A percentile compares a stretch with the other conserved stretches of the same genome.
These are phyloP conservation scores for Flaveria ramosissima DNA, from an alignment of 129 eudicot genomes.

Conservation along the genomic window DNA sequence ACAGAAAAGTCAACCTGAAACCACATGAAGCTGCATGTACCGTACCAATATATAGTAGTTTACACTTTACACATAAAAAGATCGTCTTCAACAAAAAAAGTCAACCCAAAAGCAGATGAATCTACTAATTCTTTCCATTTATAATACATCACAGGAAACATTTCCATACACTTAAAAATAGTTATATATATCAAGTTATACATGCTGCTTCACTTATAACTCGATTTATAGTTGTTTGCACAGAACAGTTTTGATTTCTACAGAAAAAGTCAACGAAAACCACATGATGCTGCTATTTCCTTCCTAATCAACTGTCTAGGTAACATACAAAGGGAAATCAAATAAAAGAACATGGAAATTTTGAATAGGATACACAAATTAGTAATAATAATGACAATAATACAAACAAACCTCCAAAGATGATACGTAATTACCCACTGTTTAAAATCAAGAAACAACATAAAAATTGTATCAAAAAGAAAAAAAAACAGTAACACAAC, in stretches of 20 bases:
- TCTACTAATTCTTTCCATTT: too few species aligned
- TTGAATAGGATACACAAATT: conserved; percentile 33
- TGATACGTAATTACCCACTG: conserved; percentile 49
- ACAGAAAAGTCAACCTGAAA: conserved; percentile 14
- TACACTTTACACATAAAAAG: neutral
- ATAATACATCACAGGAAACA: too few species aligned
- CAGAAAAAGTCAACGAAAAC: conserved; percentile 10
- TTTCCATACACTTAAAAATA: neutral
- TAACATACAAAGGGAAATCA: conserved; percentile 27
- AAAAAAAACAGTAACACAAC: conserved; percentile 36
- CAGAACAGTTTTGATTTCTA: conserved; percentile 5
- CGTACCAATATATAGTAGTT: conserved; percentile 13
- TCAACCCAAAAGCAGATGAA: neutral
- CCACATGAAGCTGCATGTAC: conserved; percentile 22
- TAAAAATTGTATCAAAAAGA: conserved; percentile 31
- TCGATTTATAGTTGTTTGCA: neutral
- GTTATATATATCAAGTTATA: neutral
- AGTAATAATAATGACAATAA: conserved; percentile 17
- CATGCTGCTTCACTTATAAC: neutral
- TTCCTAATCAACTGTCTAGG: conserved; percentile 30
- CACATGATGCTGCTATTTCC: conserved; percentile 27
- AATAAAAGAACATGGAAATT: conserved; percentile 23
- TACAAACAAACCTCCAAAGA: conserved; percentile 42
- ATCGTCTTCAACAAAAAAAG: neutral
- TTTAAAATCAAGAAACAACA: conserved; percentile 30